These are phyloP conservation scores for Leucaena leucocephala DNA, from an alignment of 306 rosid species.

Conservation along the genomic window DNA sequence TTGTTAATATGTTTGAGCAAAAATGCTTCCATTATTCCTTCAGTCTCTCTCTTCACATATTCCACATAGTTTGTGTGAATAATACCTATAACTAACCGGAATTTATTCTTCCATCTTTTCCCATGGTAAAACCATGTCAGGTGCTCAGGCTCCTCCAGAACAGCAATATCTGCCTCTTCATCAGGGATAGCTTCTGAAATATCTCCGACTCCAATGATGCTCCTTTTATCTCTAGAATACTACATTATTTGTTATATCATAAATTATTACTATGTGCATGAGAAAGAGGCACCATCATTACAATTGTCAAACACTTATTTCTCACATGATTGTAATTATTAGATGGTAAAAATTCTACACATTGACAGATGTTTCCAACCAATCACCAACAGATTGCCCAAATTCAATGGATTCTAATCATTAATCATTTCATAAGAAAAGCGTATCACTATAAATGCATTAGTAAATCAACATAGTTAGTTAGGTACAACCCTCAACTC, in stretches of 20 bases:
- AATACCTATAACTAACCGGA: constrained; percentile 76
- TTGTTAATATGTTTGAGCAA: constrained; percentile 67
- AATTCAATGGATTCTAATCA: too few relatives aligned
- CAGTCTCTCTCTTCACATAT: constrained; percentile 95
- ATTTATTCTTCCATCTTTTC: constrained; percentile 89
- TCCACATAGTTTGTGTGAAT: constrained; percentile 93
- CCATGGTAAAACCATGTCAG: constrained; percentile 98
- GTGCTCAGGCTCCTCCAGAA: constrained; percentile 98
- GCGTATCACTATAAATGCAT: neutral
- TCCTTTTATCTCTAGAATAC: constrained; percentile 83
- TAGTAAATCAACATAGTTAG: neutral
- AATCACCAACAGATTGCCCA: neutral
- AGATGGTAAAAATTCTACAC: constrained; percentile 18
- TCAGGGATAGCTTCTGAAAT: constrained; percentile 86
- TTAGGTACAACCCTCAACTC: neutral
- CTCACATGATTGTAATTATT: too few relatives aligned
- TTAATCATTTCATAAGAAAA: too few relatives aligned
- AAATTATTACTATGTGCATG: constrained; percentile 31
- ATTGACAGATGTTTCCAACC: constrained; percentile 13
- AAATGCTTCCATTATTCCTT: constrained; percentile 70
- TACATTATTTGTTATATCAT: constrained; percentile 42
- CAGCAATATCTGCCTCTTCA: constrained; percentile 84
- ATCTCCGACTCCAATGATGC: constrained; percentile 93
- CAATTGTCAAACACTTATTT: neutral
- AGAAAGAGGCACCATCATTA: neutral